Percentiles rank a stretch among this genome's conserved stretches.
phyloP scores from a whole-genome alignment of 1,284 basidiomycete genomes.

The Takashimella koratensis region DNA sequence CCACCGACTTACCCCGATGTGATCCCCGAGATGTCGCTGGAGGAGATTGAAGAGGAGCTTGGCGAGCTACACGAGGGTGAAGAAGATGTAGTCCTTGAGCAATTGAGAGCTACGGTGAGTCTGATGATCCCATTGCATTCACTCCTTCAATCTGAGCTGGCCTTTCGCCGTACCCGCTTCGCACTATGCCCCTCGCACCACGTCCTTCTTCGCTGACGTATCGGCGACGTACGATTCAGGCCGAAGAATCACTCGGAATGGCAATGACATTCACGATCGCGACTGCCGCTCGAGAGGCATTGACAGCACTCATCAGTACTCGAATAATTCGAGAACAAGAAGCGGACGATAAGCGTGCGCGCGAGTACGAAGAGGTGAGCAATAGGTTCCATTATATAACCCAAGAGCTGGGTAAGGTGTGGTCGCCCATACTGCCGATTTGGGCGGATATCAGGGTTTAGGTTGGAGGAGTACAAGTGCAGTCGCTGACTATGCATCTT shows the following conservation, averaged over 20 bases:
- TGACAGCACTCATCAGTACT: conserved; percentile 62
- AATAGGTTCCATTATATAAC: too few species aligned
- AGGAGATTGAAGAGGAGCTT: conserved; percentile 54
- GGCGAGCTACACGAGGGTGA: conserved; percentile 57
- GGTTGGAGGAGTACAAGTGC: too few species aligned
- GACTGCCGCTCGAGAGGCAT: conserved; percentile 75
- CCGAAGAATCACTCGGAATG: conserved; percentile 87
- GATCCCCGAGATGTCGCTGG: conserved; percentile 69
- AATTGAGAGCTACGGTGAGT: conserved; percentile 64
- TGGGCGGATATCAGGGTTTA: too few species aligned
- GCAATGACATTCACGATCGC: conserved; percentile 97
- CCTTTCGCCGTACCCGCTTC: too few species aligned
- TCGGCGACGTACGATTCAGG: conserved; percentile 58
- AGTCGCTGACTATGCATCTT: too few species aligned
- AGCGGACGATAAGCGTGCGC: conserved; percentile 67
- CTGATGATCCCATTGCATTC: neutral
- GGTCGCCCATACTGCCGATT: too few species aligned
- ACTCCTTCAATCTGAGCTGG: neutral
- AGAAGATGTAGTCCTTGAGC: conserved; percentile 61
- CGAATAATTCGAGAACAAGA: conserved; percentile 59
- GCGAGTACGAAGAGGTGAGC: conserved; percentile 68
- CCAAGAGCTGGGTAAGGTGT: too few species aligned
- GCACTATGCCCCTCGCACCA: too few species aligned
- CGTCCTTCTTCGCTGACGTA: too few species aligned
- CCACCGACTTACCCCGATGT: conserved; percentile 68